These are phyloP conservation scores for Aspergillus bertholletiae DNA, from an alignment of 495 filamentous ascomycete species.

Conservation along the genomic window DNA sequence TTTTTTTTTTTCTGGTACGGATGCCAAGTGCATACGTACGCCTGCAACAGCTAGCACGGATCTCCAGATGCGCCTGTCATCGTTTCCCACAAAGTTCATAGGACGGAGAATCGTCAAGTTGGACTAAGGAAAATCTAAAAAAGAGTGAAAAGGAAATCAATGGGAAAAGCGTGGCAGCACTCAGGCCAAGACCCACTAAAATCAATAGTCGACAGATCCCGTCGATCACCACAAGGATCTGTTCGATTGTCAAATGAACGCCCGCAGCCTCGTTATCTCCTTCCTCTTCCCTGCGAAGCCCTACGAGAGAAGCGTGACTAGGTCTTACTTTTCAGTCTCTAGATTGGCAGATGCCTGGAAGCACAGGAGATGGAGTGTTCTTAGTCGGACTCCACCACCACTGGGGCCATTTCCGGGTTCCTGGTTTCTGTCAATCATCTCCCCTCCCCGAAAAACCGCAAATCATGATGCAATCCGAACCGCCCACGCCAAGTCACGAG, in stretches of 20 bases:
- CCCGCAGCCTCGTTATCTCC: slow-evolving; percentile 13
- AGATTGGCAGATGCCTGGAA: neutral
- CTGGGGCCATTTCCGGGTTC: slow-evolving; percentile 2
- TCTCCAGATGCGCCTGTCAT: slow-evolving; percentile 10
- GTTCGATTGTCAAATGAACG: slow-evolving; percentile 15
- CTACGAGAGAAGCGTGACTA: neutral
- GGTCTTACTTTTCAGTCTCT: neutral
- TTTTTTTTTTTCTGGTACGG: neutral
- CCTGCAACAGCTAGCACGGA: slow-evolving; percentile 8
- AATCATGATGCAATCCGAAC: slow-evolving; percentile 17
- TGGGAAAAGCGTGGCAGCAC: slow-evolving; percentile 30
- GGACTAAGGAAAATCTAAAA: neutral
- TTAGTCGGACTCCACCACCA: neutral
- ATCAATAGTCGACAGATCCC: slow-evolving; percentile 47
- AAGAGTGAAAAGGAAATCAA: slow-evolving; percentile 4
- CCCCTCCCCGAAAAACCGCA: slow-evolving; percentile 2
- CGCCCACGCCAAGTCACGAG: slow-evolving; percentile 18
- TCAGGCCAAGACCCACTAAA: slow-evolving; percentile 38
- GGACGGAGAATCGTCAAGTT: neutral
- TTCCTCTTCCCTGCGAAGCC: neutral
- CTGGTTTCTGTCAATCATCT: neutral
- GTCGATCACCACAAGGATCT: slow-evolving; percentile 41
- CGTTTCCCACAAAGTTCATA: slow-evolving; percentile 7
- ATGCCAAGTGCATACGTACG: neutral
- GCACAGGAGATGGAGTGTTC: neutral